A percentile compares a stretch with the other conserved stretches of the same genome.
Conservation (phyloP, 768 basidiomycete genomes). For the Tulasnella sp. region DNA sequence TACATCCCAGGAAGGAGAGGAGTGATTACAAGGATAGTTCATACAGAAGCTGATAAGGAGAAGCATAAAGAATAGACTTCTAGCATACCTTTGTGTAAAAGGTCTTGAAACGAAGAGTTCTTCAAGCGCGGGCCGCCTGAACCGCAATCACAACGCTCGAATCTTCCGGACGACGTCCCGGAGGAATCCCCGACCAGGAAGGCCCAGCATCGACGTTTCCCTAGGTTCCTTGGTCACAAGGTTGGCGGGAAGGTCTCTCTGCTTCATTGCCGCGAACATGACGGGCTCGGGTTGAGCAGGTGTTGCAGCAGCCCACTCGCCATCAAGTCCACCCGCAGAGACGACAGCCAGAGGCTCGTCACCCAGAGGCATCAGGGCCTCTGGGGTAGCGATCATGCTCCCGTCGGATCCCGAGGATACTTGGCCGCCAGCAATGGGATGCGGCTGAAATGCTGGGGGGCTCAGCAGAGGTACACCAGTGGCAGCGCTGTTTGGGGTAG, state of each 20-base stretch:
- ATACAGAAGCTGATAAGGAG: not conserved
- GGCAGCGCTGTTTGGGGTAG: not conserved
- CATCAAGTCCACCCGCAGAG: constrained; percentile 17
- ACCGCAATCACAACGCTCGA: not conserved
- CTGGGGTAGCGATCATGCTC: constrained; percentile 19
- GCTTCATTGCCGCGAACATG: not conserved
- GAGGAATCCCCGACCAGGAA: constrained; percentile 14
- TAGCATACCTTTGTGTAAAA: not conserved
- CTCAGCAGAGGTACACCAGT: not conserved
- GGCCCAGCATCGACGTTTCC: not conserved
- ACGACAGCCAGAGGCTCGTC: constrained; percentile 15
- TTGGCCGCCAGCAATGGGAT: not conserved
- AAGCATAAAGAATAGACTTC: not conserved
- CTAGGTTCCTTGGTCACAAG: not conserved
- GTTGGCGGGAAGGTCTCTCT: not conserved
- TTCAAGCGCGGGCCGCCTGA: not conserved
- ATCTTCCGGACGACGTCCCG: constrained; percentile 20
- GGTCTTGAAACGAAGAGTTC: not conserved
- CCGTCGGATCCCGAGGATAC: constrained; percentile 13
- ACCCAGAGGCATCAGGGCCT: not conserved
- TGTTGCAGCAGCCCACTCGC: constrained; percentile 6
- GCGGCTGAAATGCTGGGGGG: constrained; percentile 5
- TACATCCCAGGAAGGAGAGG: not conserved
- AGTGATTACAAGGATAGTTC: not conserved
- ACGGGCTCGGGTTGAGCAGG: not conserved